Evolutionary conservation across 2,329 filamentous ascomycete genomes (phyloP).

Genomic region (Metarhizium guizhouense): DNA sequence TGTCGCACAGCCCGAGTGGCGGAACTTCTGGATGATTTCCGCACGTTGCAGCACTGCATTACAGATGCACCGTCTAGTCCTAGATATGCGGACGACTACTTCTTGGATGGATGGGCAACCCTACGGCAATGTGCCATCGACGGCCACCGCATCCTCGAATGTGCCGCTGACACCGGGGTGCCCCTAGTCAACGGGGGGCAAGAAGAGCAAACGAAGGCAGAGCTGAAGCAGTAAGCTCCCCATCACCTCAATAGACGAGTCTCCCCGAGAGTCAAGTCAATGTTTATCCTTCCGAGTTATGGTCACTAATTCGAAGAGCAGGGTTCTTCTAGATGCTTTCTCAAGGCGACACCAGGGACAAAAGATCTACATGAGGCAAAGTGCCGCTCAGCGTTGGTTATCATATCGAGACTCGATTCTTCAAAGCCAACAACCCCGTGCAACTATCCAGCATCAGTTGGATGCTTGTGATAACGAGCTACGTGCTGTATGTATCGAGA

Average conservation of each 20-base stretch:
- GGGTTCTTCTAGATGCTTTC: constrained; percentile 51
- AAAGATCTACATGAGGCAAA: constrained; percentile 55
- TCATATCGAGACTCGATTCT: constrained; percentile 44
- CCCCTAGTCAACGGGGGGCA: constrained; percentile 43
- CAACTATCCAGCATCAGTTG: constrained; percentile 39
- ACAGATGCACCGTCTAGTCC: constrained; percentile 48
- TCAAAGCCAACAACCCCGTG: constrained; percentile 39
- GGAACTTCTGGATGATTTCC: constrained; percentile 54
- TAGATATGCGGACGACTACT: constrained; percentile 46
- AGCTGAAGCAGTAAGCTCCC: constrained; percentile 50
- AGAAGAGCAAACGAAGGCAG: constrained; percentile 52
- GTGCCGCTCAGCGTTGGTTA: constrained; percentile 51
- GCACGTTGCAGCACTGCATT: constrained; percentile 53
- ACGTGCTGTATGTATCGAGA: constrained; percentile 37
- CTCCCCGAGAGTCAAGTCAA: neutral
- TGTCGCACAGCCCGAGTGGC: constrained; percentile 51
- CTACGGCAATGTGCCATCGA: constrained; percentile 54
- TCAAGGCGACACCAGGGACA: constrained; percentile 53
- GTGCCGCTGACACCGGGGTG: constrained; percentile 52
- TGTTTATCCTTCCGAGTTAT: neutral
- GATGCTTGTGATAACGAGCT: constrained; percentile 47
- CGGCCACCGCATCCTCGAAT: constrained; percentile 56
- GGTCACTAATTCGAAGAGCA: constrained; percentile 16
- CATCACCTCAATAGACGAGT: neutral
- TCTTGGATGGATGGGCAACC: constrained; percentile 54